Base-by-base conservation (phyloP, 2,329 filamentous ascomycete species). In the Stemphylium vesicarium region DNA sequence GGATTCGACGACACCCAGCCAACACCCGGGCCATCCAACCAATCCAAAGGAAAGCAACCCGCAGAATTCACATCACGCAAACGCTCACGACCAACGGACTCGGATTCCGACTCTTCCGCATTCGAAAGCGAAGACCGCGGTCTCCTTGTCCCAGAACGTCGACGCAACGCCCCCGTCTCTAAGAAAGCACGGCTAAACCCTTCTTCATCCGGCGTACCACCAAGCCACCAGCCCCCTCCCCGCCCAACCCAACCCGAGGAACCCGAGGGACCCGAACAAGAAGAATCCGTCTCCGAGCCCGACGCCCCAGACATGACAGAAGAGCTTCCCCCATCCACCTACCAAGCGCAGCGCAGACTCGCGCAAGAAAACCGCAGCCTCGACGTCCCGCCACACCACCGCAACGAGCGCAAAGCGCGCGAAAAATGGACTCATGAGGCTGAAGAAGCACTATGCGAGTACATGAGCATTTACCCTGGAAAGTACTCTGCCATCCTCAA, bases 401-500 rank as follows among this genome's bases (percentile, higher is more conserved):
- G 36, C 4, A 56, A 45, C 22, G 41, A 51, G 10, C 63, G 68
- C 4, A 69, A 67, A 54, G 35, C 40, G 4, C 66, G 64, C 1
- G 56, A 43, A 15, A 39, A 24, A 1, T 76, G 73, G 73, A 61
- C 66, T 0, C 9, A 3, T 4, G 65, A 66, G 2, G 77, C 78
- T 38, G 76, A 77, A 39, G 54, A 71, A 3, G 73, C 72, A 0
- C 72, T 89, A 1, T 72, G 83, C 3, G 61, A 79, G 0, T 74
- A 83, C 22, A 82, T 89, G 56, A 77, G 61, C 1, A 59, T 75
- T 9, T 68, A 77, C 40, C 81, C 82, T 1, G 73, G 71, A 4
- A 69, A 68, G 9, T 89, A 82, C 76, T 59, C 81, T 2, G 22
- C 47, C 0, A 83, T 89, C 40, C 36, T 69, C 4, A 38, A 51